Percentiles rank a stretch among this genome's conserved stretches.
These are phyloP conservation scores for Dichotomopilus funicola DNA, from an alignment of 2,329 filamentous ascomycete species.

Conservation along the genomic window DNA sequence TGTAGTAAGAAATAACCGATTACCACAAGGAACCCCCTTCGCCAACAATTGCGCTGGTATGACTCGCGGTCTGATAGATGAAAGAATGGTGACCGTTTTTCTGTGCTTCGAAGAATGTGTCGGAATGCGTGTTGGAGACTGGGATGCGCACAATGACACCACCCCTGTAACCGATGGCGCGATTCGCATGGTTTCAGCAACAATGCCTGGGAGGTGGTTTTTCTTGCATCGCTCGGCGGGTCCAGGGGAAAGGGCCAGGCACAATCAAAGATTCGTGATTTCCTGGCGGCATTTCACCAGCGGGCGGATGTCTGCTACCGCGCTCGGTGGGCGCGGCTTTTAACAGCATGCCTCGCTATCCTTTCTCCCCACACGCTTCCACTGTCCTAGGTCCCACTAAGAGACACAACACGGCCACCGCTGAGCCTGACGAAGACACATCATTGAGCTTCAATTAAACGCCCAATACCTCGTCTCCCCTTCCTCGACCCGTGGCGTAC, in stretches of 20 bases:
- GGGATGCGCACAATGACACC: slow-evolving; percentile 21
- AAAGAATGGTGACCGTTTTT: background rate
- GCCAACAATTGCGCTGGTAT: too few species aligned
- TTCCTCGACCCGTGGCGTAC: background rate
- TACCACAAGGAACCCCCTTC: too few species aligned
- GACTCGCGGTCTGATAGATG: background rate
- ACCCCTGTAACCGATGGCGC: slow-evolving; percentile 25
- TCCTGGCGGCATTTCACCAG: slow-evolving; percentile 20
- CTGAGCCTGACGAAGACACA: background rate
- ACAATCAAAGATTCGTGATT: slow-evolving; percentile 17
- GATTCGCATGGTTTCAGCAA: slow-evolving; percentile 19
- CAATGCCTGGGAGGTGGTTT: background rate
- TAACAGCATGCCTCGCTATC: background rate
- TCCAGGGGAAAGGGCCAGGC: background rate
- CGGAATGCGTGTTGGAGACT: background rate
- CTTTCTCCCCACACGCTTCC: background rate
- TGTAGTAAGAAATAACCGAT: too few species aligned
- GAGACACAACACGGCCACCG: background rate
- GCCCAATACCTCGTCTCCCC: background rate
- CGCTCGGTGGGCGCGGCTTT: background rate
- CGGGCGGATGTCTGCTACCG: slow-evolving; percentile 4
- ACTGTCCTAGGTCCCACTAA: too few species aligned
- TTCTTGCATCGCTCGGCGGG: background rate
- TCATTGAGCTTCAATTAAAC: background rate
- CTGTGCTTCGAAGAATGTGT: background rate